Conservation (phyloP, 768 basidiomycete genomes). For the Russula abietina region DNA sequence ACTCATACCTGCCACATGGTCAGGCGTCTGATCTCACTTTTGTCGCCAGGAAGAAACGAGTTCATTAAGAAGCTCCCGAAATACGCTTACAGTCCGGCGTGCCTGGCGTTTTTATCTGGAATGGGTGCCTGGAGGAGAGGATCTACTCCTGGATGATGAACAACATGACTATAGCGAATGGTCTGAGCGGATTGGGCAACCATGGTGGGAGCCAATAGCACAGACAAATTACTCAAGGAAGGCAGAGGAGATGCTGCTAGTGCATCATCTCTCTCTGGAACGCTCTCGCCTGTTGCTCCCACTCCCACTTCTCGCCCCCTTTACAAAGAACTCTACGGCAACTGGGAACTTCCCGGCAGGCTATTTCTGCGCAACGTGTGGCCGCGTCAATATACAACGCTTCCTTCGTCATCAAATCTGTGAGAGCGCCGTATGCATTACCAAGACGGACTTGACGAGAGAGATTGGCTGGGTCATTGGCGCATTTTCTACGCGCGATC, state of each 20-base stretch:
- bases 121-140: constrained; percentile 24
- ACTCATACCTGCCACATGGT: background rate
- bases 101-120: constrained; percentile 19
- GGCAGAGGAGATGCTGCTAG: background rate
- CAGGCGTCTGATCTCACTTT: constrained; percentile 3
- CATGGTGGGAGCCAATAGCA: constrained; percentile 22
- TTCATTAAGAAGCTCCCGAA: background rate
- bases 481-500: constrained; percentile 13
- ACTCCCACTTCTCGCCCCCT: constrained; percentile 22
- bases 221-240: no score
- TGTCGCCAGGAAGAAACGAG: constrained; percentile 10
- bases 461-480: constrained; percentile 17
- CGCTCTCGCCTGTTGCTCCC: constrained; percentile 11
- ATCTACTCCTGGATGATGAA: constrained; percentile 14
- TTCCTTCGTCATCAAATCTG: constrained; percentile 22
- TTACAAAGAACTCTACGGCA: constrained; percentile 17
- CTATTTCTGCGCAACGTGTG: constrained; percentile 19
- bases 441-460: background rate
- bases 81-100: background rate
- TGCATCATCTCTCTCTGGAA: background rate
- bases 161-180: constrained; percentile 6
- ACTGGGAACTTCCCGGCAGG: constrained; percentile 18
- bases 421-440: background rate
- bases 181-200: constrained; percentile 1
- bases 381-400: constrained; percentile 23